Conservation (phyloP, 129 eudicot genomes). For the Arctium lappa region DNA sequence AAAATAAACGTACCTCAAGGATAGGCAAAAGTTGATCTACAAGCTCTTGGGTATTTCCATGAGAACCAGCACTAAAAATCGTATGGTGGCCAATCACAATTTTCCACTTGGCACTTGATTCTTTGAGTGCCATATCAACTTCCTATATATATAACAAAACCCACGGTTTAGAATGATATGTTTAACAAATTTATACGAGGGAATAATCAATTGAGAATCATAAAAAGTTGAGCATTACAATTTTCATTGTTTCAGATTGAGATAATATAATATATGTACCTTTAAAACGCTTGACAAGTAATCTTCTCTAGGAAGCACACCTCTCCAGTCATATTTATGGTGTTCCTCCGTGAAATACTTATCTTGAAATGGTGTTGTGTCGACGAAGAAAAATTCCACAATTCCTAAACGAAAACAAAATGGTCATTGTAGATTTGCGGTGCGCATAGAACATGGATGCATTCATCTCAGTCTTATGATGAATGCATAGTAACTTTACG, state of each 20-base stretch:
- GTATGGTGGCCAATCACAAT: slow-evolving; percentile 87
- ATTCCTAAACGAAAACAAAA: slow-evolving; percentile 31
- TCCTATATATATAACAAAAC: slow-evolving; percentile 40
- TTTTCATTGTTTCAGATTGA: not conserved
- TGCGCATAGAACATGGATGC: too few relatives aligned
- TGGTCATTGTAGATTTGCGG: not conserved
- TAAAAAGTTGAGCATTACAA: too few relatives aligned
- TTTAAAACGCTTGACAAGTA: slow-evolving; percentile 48
- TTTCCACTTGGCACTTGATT: slow-evolving; percentile 81
- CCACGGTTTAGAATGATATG: not conserved
- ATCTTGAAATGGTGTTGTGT: slow-evolving; percentile 70
- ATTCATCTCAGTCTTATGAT: not conserved
- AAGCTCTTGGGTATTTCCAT: slow-evolving; percentile 71
- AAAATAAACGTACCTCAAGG: slow-evolving; percentile 50
- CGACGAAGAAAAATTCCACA: slow-evolving; percentile 72
- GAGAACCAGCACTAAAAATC: slow-evolving; percentile 62
- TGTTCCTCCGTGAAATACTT: slow-evolving; percentile 50
- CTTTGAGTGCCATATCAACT: slow-evolving; percentile 50
- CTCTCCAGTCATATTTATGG: slow-evolving; percentile 72
- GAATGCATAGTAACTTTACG: not conserved
- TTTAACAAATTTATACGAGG: too few relatives aligned
- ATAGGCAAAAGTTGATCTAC: slow-evolving; percentile 63
- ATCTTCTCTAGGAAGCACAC: slow-evolving; percentile 57
- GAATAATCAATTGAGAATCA: too few relatives aligned
- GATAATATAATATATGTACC: slow-evolving; percentile 20